Base-by-base conservation (phyloP, 805 yeast species). In the Wickerhamomyces subpelliculosus region DNA sequence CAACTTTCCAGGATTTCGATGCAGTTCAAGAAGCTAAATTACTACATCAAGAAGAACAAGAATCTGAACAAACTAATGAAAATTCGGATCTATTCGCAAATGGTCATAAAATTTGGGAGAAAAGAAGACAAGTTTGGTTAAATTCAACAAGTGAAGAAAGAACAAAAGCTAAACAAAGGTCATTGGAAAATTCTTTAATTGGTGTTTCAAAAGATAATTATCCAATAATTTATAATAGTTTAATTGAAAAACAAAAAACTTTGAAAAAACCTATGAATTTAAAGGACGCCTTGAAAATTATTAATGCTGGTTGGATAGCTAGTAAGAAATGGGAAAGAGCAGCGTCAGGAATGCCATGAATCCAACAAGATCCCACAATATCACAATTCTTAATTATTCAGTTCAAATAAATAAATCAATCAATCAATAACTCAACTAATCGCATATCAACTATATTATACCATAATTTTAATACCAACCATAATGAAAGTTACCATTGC, bases 261-360 rank as follows among this genome's bases (percentile, higher is more conserved):
- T 68, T 90, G 50, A 80, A 76, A 50, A 67, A 67, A 39, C 84
- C 88, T 13, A 66, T 90, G 61, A 86, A 84, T 57, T 70, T 90
- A 49, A 68, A 66, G 41, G 95, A 87, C 55, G 76, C 84, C 30
- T 55, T 87, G 36, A 72, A 72, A 46, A 73, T 89, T 19, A 72
- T 89, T 30, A 78, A 85, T 50, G 75, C 83, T 4, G 96, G 96
- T 16, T 89, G 97, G 97, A 70, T 72, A 13, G 80, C 78, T 42
- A 77, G 77, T 18, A 86, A 80, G 36, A 75, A 77, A 47, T 89
- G 93, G 90, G 81, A 74, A 41, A 61, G 67, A 25, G 73, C 73
- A 7, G 60, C 67, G 2, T 61, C 57, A 18, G 69, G 67, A 51
- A 58, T 40, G 44, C 54, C 45, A 27, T 49, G 19, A 8, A 24